A percentile compares a stretch with the other conserved stretches of the same genome.
phyloP scores from a whole-genome alignment of 1,284 basidiomycete species.

The Ceratobasidium sp. region DNA sequence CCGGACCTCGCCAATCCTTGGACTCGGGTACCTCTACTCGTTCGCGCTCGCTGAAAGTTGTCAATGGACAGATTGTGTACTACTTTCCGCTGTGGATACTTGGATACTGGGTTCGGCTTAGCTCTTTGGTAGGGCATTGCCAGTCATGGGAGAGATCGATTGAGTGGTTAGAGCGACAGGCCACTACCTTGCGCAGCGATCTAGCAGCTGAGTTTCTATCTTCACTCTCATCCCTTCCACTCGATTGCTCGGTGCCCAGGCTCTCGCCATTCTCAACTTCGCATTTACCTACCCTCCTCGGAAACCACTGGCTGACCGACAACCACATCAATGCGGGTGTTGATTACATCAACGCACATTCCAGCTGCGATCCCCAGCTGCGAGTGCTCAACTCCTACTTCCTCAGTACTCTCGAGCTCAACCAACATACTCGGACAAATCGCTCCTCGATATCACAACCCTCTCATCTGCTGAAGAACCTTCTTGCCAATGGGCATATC shows the following conservation, averaged over 20 bases:
- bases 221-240: not conserved
- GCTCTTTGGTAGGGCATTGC: constrained; percentile 1
- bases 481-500: too few species aligned
- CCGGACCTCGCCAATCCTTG: too few species aligned
- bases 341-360: constrained; percentile 9
- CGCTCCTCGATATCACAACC: not conserved
- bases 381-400: constrained; percentile 1
- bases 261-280: constrained; percentile 9
- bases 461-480: not conserved
- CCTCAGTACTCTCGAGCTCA: not conserved
- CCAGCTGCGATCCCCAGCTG: not conserved
- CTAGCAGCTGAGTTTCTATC: not conserved
- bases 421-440: not conserved
- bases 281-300: constrained; percentile 5
- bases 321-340: constrained; percentile 12
- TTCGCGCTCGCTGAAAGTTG: not conserved
- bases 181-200: not conserved
- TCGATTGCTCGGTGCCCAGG: not conserved
- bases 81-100: constrained; percentile 7
- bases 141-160: not conserved
- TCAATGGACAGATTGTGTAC: not conserved
- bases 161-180: not conserved
- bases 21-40: too few species aligned
- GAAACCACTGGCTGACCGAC: constrained; percentile 5
- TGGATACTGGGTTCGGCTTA: not conserved